Evolutionary conservation across 208 protist genomes (phyloP).

Genomic region (Angomonas deanei): DNA sequence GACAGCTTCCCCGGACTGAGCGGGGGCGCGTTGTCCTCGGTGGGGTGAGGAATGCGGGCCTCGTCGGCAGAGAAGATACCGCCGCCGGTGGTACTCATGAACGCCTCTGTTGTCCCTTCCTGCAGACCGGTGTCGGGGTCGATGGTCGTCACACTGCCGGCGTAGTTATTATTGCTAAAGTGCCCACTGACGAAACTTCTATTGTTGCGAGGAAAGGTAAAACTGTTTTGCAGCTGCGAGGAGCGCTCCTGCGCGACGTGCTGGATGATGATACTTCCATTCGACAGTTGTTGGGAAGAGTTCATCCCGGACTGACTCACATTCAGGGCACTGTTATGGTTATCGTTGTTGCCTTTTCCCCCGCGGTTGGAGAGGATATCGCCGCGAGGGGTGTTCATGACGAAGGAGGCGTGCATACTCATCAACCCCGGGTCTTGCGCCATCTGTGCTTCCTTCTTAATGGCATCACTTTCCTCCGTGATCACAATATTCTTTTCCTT

Average conservation of each 20-base stretch:
- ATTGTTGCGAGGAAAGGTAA: background rate
- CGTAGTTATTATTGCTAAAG: conserved; percentile 2
- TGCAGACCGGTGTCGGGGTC: conserved; percentile 28
- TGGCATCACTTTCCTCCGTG: conserved; percentile 31
- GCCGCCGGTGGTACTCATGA: conserved; percentile 35
- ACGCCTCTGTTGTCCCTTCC: conserved; percentile 32
- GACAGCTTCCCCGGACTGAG: conserved; percentile 48
- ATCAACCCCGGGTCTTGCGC: conserved; percentile 30
- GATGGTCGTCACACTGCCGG: conserved; percentile 7
- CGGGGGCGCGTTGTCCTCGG: conserved; percentile 42
- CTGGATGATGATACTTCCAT: conserved; percentile 26
- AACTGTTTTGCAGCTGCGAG: background rate
- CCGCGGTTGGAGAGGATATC: background rate
- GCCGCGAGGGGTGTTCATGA: background rate
- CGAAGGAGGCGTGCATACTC: conserved; percentile 36
- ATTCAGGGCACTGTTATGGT: background rate
- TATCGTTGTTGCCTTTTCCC: background rate
- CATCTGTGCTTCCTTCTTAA: conserved; percentile 32
- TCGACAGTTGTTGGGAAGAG: conserved; percentile 20
- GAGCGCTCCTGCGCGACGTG: conserved; percentile 3
- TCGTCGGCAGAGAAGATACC: conserved; percentile 35
- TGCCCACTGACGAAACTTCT: background rate
- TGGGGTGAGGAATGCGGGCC: conserved; percentile 24
- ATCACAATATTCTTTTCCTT: conserved; percentile 30
- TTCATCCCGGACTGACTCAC: background rate